Evolutionary conservation across 2,329 filamentous ascomycete species (phyloP).

Genomic region (Sphaerulina musiva): DNA sequence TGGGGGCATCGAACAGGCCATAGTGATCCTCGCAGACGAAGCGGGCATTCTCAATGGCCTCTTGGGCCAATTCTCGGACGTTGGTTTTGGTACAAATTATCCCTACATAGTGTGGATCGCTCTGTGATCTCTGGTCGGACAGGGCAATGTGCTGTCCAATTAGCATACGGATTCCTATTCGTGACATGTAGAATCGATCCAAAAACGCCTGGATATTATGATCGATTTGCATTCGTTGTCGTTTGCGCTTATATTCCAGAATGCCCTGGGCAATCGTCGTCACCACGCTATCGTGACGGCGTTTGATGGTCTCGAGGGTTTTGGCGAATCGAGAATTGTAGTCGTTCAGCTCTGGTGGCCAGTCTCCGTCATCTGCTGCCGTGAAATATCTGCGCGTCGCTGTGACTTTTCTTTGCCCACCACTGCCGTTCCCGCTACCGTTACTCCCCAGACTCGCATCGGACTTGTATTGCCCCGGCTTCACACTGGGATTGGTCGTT

Average conservation of each 20-base stretch:
- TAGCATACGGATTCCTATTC: constrained; percentile 97
- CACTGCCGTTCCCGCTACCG: constrained; percentile 42
- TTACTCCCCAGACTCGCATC: constrained; percentile 49
- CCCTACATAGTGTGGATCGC: constrained; percentile 89
- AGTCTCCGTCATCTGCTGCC: constrained; percentile 82
- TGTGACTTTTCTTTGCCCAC: constrained; percentile 41
- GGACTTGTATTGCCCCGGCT: constrained; percentile 69
- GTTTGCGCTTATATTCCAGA: constrained; percentile 91
- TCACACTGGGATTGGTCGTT: constrained; percentile 83
- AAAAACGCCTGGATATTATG: constrained; percentile 95
- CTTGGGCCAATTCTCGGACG: constrained; percentile 85
- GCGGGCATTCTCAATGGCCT: constrained; percentile 97
- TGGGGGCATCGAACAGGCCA: constrained; percentile 91
- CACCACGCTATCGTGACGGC: constrained; percentile 91
- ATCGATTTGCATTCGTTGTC: constrained; percentile 97
- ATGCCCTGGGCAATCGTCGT: constrained; percentile 98
- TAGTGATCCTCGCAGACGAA: constrained; percentile 99
- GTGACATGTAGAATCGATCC: constrained; percentile 99
- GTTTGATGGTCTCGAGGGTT: constrained; percentile 87
- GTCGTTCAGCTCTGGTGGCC: constrained; percentile 88
- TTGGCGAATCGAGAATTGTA: constrained; percentile 90
- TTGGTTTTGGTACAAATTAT: constrained; percentile 99
- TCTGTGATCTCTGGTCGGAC: constrained; percentile 83
- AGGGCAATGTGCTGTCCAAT: constrained; percentile 97
- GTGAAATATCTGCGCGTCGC: constrained; percentile 66